Percentiles rank a stretch among this genome's conserved stretches.
Evolutionary conservation across 2,329 filamentous ascomycete species (phyloP).

Genomic region (Fusarium sp.): DNA sequence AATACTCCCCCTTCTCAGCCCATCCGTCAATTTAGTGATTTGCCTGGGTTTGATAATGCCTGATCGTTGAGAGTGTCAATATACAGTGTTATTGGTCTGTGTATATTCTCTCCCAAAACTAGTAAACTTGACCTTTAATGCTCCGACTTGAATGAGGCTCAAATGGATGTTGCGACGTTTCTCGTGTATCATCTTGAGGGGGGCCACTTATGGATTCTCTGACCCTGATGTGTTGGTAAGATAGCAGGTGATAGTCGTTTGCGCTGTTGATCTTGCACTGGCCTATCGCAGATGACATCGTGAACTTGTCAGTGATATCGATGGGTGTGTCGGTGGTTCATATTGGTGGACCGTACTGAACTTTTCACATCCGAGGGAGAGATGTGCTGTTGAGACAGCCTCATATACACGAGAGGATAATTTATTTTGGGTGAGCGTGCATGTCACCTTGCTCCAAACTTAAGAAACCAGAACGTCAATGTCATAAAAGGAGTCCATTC

Average conservation of each 20-base stretch:
- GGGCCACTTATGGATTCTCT: neutral
- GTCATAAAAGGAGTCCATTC: slow-evolving; percentile 15
- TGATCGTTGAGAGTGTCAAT: too few species aligned
- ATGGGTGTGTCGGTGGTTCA: neutral
- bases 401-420: slow-evolving; percentile 12
- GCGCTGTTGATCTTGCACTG: too few species aligned
- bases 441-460: slow-evolving; percentile 6
- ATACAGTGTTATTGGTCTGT: too few species aligned
- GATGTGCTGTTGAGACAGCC: neutral
- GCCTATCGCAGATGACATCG: too few species aligned
- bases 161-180: too few species aligned
- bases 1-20: too few species aligned
- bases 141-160: too few species aligned
- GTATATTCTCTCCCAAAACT: too few species aligned
- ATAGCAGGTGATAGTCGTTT: neutral
- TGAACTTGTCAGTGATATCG: neutral
- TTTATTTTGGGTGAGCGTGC: slow-evolving; percentile 26
- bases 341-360: neutral
- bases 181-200: neutral
- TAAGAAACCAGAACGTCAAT: slow-evolving; percentile 21
- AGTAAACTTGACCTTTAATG: too few species aligned
- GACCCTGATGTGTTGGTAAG: neutral
- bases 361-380: neutral
- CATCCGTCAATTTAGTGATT: too few species aligned
- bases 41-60: too few species aligned